Conservation (phyloP, 345 rosid species). For the Moringa oleifera region DNA sequence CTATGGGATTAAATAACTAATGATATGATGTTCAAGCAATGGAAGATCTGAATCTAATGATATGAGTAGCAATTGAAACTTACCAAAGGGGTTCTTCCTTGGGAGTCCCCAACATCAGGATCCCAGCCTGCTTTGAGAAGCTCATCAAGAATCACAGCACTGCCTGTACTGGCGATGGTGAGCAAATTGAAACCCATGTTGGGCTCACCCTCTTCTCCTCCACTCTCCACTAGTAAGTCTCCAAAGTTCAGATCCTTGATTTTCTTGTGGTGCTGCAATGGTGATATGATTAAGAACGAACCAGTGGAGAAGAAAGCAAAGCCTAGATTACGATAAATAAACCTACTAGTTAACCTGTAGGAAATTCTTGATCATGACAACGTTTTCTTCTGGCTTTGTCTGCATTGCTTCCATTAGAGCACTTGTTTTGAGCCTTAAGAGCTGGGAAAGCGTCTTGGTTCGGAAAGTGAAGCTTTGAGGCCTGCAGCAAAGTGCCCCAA, state of each 20-base stretch:
- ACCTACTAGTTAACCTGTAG: conserved; percentile 43
- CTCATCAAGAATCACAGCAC: too few relatives aligned
- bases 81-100: too few relatives aligned
- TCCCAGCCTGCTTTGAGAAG: too few relatives aligned
- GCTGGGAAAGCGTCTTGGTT: conserved; percentile 73
- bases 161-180: conserved; percentile 25
- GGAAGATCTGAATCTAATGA: too few relatives aligned
- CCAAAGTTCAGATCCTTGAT: conserved; percentile 45
- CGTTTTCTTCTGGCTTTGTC: conserved; percentile 58
- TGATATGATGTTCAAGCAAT: too few relatives aligned
- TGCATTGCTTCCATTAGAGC: conserved; percentile 65
- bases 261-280: conserved; percentile 54
- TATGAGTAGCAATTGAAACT: too few relatives aligned
- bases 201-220: conserved; percentile 40
- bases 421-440: conserved; percentile 61
- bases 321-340: neutral
- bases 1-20: too few relatives aligned
- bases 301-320: neutral
- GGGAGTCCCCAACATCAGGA: too few relatives aligned
- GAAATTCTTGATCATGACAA: conserved; percentile 65
- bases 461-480: conserved; percentile 70
- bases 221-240: conserved; percentile 33
- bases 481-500: conserved; percentile 68
- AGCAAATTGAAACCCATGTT: conserved; percentile 48
- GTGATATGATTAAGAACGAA: neutral